Conservation (phyloP, 768 basidiomycete species). For the Pleurotus cornucopiae region DNA sequence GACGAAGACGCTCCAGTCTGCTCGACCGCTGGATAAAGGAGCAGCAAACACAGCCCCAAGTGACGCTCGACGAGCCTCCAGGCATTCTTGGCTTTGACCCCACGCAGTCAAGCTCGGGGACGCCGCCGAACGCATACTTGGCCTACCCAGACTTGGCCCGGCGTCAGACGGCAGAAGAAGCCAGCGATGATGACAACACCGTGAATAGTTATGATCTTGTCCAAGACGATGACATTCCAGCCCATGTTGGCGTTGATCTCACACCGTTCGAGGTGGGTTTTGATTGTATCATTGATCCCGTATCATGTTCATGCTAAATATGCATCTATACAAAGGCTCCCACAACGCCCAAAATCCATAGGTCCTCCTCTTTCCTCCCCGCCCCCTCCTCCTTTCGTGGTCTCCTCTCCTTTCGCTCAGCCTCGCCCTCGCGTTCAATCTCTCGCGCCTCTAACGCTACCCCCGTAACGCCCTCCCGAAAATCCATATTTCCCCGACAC, state of each 20-base stretch:
- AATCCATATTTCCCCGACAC: conserved; percentile 39
- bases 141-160: conserved; percentile 37
- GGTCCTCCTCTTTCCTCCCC: conserved; percentile 6
- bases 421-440: conserved; percentile 32
- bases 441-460: conserved; percentile 27
- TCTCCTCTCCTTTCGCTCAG: conserved; percentile 43
- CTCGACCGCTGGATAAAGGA: conserved; percentile 53
- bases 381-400: conserved; percentile 32
- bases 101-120: conserved; percentile 15
- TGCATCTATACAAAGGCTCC: conserved; percentile 22
- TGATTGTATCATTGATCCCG: conserved; percentile 10
- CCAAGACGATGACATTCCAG: conserved; percentile 47
- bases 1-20: conserved; percentile 43
- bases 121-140: conserved; percentile 33
- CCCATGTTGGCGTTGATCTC: conserved; percentile 9
- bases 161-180: conserved; percentile 13
- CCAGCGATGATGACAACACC: conserved; percentile 26
- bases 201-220: conserved; percentile 45
- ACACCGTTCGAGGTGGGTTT: conserved; percentile 14
- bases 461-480: conserved; percentile 31
- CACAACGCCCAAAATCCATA: conserved; percentile 27
- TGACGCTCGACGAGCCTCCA: conserved; percentile 3
- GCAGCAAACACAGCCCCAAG: conserved; percentile 28
- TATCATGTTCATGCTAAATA: conserved; percentile 6
- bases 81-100: conserved; percentile 8